Evolutionary conservation across 2,329 filamentous ascomycete species (phyloP).

Genomic region (Colletotrichum sp.): DNA sequence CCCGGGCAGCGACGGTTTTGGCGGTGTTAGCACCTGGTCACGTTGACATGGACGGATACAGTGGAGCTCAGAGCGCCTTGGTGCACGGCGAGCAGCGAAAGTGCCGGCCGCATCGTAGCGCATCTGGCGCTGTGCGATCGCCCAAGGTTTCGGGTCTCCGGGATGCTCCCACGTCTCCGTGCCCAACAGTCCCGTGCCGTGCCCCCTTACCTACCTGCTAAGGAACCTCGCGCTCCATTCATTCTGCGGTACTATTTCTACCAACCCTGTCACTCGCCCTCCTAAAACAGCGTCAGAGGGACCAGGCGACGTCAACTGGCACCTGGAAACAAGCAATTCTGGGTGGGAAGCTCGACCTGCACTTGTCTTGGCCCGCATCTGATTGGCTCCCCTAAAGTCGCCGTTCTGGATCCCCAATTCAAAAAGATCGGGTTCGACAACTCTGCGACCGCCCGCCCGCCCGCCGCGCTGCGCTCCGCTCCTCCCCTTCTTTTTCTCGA

Average conservation of each 20-base stretch:
- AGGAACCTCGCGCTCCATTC: background rate
- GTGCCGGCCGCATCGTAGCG: slow-evolving; percentile 2
- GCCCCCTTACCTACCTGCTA: background rate
- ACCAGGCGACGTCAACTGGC: slow-evolving; percentile 8
- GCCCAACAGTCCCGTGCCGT: background rate
- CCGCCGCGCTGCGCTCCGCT: slow-evolving; percentile 10
- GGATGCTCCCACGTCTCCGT: slow-evolving; percentile 12
- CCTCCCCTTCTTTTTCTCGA: slow-evolving; percentile 16
- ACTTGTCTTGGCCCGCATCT: background rate
- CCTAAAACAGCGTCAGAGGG: background rate
- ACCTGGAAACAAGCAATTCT: slow-evolving; percentile 18
- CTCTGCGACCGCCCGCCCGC: slow-evolving; percentile 6
- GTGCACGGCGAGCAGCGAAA: background rate
- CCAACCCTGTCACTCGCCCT: background rate
- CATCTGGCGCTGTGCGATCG: background rate
- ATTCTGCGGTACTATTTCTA: background rate
- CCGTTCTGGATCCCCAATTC: slow-evolving; percentile 1
- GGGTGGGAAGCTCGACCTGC: background rate
- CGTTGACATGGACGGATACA: background rate
- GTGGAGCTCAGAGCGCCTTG: background rate
- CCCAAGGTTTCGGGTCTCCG: slow-evolving; percentile 11
- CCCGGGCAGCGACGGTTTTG: background rate
- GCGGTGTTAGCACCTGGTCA: background rate
- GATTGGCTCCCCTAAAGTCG: slow-evolving; percentile 7
- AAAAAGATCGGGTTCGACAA: slow-evolving; percentile 1